Base-by-base conservation (phyloP, 169 alveolate genomes). In the Plasmodium fragile region DNA sequence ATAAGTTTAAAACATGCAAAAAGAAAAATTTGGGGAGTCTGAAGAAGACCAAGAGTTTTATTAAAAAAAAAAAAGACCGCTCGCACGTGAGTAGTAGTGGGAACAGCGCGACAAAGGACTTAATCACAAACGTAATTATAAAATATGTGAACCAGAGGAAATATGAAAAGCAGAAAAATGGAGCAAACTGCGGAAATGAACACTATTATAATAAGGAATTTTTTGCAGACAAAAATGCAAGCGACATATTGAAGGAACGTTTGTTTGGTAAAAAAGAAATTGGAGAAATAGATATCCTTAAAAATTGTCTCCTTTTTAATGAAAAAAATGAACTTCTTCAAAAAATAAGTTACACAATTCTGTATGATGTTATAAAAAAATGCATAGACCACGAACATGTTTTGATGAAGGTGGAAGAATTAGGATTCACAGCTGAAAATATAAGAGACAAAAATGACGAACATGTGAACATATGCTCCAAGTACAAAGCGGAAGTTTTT, bases 321-420 rank as follows among this genome's bases (percentile, higher is more conserved):
- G 83, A 90, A 80, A 80, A 90, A 16, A 53, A 79, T 69, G 83
- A 90, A 18, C 70, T 45, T 32, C 65, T 90, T 10, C 22, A 80
- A 90, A 65, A 69, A 80, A 36, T 90, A 30, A 90, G 91, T 39
- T 90, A 90, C 82, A 59, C 53, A 80, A 78, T 90, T 59, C 52
- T 90, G 8, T 90, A 80, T 90, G 82, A 65, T 65, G 83, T 90
- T 90, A 45, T 90, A 69, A 90, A 90, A 70, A 90, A 78, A 80
- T 80, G 92, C 18, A 80, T 90, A 69, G 94, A 90, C 72, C 94
- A 90, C 82, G 94, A 90, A 45, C 70, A 78, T 70, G 91, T 90
- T 16, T 69, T 90, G 72, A 90, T 90, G 94, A 90, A 90, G 69
- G 59, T 90, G 28, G 94, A 90, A 75, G 94, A 90, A 90, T 69